Base-by-base conservation (phyloP, 2,329 filamentous ascomycete genomes). In the Neonectria coccinea region DNA sequence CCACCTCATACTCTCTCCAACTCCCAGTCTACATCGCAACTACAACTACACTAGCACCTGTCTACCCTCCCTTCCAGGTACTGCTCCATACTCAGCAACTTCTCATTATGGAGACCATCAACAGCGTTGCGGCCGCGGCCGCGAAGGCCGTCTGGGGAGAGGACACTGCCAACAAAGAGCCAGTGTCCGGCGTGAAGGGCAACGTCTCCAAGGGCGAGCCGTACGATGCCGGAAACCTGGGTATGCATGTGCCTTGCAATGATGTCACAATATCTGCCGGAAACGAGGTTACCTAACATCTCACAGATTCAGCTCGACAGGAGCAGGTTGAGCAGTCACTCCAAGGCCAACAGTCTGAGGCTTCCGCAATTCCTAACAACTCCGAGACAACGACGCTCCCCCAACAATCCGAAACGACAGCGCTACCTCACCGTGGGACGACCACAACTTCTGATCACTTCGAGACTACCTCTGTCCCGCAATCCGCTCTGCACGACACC, bases 191-290 rank as follows among this genome's bases (percentile, higher is more conserved):
- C 22, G 81, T 88, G 56, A 81, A 85, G 62, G 93, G 93, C 42
- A 82, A 90, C 75, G 91, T 91, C 5, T 84, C 85, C 25, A 84
- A 83, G 47, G 88, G 86, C 12, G 90, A 95, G 76, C 93, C 93
- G 0, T 97, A 89, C 72, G 93, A 96, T 75, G 88, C 88, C 62
- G 93, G 93, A 53, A 96, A 96, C 77, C 80, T 87, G n/a, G 84
- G 88, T 82, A 85, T 45, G 74, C 57, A 10, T 11, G 53, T 12
- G 8, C 27, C 9, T 11, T 18, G 5, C 12, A n/a, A 25, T 25
- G 4, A 8, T 18, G 2, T 14, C 12, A 11, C 12, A n/a, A 12
- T 12, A 7, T n/a, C 12, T 12, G 20, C 14, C 10, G 14, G 12
- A 39, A 16, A 8, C 14, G 36, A 39, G 5, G n/a, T 22, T 48